phyloP scores from a whole-genome alignment of 73 alveolate species.

The Stentor roeselii region DNA sequence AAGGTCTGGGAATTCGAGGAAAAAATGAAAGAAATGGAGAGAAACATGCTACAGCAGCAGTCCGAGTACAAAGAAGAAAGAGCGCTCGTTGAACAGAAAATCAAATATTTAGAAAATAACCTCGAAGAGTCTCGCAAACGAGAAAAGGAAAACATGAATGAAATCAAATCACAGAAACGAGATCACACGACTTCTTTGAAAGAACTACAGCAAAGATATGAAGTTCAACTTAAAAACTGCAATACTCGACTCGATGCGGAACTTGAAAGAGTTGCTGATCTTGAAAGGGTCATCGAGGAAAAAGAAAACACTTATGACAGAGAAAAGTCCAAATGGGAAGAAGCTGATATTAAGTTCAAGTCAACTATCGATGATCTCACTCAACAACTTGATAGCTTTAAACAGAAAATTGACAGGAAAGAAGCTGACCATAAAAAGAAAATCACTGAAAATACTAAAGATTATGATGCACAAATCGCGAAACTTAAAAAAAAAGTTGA shows the following conservation, averaged over 20 bases:
- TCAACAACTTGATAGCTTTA: not conserved
- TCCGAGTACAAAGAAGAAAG: conserved; percentile 63
- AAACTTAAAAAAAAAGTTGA: conserved; percentile 61
- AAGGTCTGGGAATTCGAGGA: conserved; percentile 62
- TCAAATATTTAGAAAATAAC: conserved; percentile 58
- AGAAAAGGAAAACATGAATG: conserved; percentile 40
- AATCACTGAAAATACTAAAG: not conserved
- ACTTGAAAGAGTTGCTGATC: conserved; percentile 1
- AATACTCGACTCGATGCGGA: conserved; percentile 7
- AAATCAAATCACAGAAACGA: conserved; percentile 40
- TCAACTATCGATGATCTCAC: not conserved
- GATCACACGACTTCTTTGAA: conserved; percentile 31
- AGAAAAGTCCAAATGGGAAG: conserved; percentile 19
- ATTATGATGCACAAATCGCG: conserved; percentile 13
- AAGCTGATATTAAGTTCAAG: not conserved
- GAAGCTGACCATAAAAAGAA: not conserved
- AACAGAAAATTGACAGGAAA: conserved; percentile 15
- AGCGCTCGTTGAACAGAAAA: conserved; percentile 76
- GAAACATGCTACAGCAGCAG: conserved; percentile 28
- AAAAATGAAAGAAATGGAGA: conserved; percentile 65
- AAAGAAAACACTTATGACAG: conserved; percentile 21
- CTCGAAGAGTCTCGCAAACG: conserved; percentile 39
- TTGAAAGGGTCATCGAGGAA: conserved; percentile 22
- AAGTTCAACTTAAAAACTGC: conserved; percentile 14
- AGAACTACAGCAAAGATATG: conserved; percentile 26